These are phyloP conservation scores for Alternaria angustiovoidea DNA, from an alignment of 2,329 filamentous ascomycete species.

Conservation along the genomic window DNA sequence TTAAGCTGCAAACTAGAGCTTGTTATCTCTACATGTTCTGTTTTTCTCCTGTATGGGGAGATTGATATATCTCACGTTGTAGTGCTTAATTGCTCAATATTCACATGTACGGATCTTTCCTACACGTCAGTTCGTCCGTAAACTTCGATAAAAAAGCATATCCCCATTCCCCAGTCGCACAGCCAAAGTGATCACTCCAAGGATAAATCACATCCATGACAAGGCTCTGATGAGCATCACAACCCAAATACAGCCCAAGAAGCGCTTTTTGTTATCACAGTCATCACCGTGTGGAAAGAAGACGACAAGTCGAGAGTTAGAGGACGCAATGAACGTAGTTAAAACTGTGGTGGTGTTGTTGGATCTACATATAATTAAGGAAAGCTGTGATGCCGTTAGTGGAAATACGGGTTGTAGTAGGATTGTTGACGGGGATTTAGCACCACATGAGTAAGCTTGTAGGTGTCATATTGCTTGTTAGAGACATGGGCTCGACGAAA, in stretches of 20 bases:
- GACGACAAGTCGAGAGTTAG: not conserved
- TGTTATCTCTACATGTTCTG: too few species aligned
- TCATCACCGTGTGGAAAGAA: not conserved
- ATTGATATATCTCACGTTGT: rapidly evolving
- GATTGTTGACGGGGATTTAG: not conserved
- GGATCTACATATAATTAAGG: not conserved
- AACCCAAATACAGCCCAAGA: not conserved
- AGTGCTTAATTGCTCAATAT: not conserved
- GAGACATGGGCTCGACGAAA: not conserved
- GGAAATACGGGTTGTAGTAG: not conserved
- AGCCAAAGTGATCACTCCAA: not conserved
- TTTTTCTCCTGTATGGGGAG: too few species aligned
- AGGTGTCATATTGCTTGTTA: not conserved
- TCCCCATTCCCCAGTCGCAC: not conserved
- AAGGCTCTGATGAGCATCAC: too few species aligned
- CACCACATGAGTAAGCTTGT: not conserved
- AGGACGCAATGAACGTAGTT: not conserved
- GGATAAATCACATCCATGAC: too few species aligned
- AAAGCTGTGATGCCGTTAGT: not conserved
- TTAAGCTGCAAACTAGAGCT: too few species aligned
- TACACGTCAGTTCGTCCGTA: not conserved
- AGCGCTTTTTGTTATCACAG: not conserved
- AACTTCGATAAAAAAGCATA: not conserved
- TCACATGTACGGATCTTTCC: not conserved
- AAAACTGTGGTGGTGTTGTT: not conserved